phyloP scores from a whole-genome alignment of 176 grass and related monocot species.

The Guadua angustifolia region DNA sequence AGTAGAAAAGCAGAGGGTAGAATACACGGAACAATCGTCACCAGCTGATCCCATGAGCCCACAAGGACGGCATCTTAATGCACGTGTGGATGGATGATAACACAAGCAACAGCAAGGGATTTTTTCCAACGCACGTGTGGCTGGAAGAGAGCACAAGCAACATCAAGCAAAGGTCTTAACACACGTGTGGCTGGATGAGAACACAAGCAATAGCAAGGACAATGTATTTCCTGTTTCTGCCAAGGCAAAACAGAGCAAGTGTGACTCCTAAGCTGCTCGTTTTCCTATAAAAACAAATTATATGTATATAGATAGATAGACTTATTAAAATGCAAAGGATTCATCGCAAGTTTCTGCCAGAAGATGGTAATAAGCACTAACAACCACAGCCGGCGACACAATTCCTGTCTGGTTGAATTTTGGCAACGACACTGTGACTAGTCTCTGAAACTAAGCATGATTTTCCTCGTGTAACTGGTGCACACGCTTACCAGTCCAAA shows the following conservation, averaged over 20 bases:
- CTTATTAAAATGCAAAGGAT: background rate
- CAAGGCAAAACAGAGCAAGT: background rate
- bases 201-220: background rate
- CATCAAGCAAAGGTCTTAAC: background rate
- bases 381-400: background rate
- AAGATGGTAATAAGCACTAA: background rate
- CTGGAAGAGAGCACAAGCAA: background rate
- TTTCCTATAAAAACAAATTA: too few species aligned
- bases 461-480: background rate
- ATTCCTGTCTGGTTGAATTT: background rate
- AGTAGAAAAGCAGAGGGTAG: background rate
- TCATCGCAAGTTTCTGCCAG: background rate
- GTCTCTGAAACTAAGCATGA: background rate
- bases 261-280: background rate
- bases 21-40: background rate
- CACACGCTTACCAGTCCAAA: background rate
- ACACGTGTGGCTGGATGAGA: background rate
- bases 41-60: background rate
- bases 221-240: background rate
- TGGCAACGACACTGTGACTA: background rate
- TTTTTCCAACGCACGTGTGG: background rate
- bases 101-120: background rate
- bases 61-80: background rate
- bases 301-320: too few species aligned
- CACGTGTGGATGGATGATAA: background rate